Evolutionary conservation across 1,284 basidiomycete genomes (phyloP).

Genomic region (Tilletia caries): DNA sequence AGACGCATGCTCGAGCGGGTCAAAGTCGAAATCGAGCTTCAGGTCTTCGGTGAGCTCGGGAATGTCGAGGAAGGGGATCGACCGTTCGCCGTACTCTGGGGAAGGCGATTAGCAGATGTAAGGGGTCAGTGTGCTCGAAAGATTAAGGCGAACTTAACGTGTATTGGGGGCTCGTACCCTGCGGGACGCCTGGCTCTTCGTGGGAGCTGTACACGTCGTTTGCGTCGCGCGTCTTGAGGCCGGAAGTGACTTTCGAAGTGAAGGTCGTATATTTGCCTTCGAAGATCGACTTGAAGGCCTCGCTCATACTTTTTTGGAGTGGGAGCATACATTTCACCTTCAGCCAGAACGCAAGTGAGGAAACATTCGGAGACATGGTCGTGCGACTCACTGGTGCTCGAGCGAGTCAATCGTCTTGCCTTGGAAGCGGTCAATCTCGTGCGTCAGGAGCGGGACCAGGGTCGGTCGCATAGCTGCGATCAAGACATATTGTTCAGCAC

Average conservation of each 20-base stretch:
- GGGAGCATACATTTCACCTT: not conserved
- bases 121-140: not conserved
- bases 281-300: constrained; percentile 18
- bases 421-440: constrained; percentile 16
- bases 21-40: constrained; percentile 14
- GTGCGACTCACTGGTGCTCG: constrained; percentile 13
- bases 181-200: not conserved
- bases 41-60: constrained; percentile 16
- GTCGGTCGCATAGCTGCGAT: constrained; percentile 14
- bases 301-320: not conserved
- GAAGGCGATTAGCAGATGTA: not conserved
- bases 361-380: too few relatives aligned
- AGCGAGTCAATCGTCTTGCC: constrained; percentile 15
- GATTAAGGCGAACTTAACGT: not conserved
- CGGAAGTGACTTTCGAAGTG: constrained; percentile 1
- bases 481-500: too few relatives aligned
- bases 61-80: constrained; percentile 9
- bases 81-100: constrained; percentile 7
- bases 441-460: constrained; percentile 8
- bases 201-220: constrained; percentile 6
- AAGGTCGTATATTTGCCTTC: constrained; percentile 9
- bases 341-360: not conserved
- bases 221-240: not conserved
- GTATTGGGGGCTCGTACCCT: not conserved
- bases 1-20: constrained; percentile 14